Conservation (phyloP, 1,139 yeast species). For the Lizanozyma gosingica region DNA sequence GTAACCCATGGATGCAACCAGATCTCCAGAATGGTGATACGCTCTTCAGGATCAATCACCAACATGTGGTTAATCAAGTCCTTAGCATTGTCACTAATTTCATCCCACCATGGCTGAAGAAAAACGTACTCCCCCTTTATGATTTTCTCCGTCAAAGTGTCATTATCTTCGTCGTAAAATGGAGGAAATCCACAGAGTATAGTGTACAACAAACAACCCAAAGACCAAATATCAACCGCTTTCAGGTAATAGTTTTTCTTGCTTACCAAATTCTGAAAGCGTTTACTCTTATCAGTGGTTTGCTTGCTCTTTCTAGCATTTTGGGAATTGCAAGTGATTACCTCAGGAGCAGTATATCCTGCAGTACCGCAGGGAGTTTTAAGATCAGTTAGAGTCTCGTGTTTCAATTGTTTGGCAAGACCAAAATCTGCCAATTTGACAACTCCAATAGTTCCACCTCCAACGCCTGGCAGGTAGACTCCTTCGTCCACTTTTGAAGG, state of each 20-base stretch:
- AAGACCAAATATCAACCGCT: constrained; percentile 93
- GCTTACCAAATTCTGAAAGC: neutral
- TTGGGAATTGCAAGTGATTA: constrained; percentile 42
- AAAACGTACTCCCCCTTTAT: constrained; percentile 78
- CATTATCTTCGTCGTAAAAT: constrained; percentile 82
- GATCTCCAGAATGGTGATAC: constrained; percentile 74
- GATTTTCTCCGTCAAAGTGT: constrained; percentile 73
- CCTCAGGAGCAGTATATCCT: constrained; percentile 92
- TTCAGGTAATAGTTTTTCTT: constrained; percentile 79
- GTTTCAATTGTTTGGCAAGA: constrained; percentile 72
- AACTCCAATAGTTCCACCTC: constrained; percentile 84
- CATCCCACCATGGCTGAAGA: constrained; percentile 96
- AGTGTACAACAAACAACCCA: constrained; percentile 88
- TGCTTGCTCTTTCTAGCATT: constrained; percentile 6
- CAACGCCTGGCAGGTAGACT: constrained; percentile 60
- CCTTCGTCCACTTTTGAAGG: constrained; percentile 83
- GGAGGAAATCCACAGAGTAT: constrained; percentile 94
- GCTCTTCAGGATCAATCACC: constrained; percentile 70
- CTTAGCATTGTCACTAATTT: constrained; percentile 72
- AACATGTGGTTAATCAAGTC: constrained; percentile 65
- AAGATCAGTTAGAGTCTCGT: constrained; percentile 37
- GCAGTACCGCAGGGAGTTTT: constrained; percentile 89
- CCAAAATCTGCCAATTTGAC: constrained; percentile 93
- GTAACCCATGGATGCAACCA: constrained; percentile 80
- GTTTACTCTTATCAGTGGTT: constrained; percentile 1